These are phyloP conservation scores for Nigrospora sphaerica DNA, from an alignment of 2,329 filamentous ascomycete genomes.

Conservation along the genomic window DNA sequence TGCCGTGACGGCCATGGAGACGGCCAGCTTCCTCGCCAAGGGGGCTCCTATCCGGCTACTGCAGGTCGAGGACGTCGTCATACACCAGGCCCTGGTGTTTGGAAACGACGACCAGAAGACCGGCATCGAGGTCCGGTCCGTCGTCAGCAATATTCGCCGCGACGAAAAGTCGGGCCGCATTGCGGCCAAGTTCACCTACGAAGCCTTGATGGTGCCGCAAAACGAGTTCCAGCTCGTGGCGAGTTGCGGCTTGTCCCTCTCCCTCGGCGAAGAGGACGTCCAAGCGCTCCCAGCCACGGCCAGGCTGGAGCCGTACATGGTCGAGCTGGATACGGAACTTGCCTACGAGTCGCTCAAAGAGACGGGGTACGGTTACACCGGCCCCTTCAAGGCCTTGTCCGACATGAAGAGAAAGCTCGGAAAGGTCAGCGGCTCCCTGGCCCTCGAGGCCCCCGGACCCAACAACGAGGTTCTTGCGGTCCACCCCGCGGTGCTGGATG, in stretches of 20 bases:
- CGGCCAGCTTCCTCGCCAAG: slow-evolving; percentile 7
- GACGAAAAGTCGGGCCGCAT: neutral
- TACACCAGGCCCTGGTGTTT: slow-evolving; percentile 8
- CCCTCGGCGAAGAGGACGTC: neutral
- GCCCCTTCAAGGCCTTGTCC: neutral
- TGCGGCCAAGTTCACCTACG: slow-evolving; percentile 3
- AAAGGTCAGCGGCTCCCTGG: neutral
- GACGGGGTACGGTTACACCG: neutral
- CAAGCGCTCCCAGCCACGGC: neutral
- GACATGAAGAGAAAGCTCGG: neutral
- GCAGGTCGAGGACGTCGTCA: slow-evolving; percentile 8
- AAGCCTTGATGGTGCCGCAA: neutral
- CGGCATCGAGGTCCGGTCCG: slow-evolving; percentile 5
- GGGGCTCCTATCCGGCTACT: slow-evolving; percentile 3
- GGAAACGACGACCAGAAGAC: neutral
- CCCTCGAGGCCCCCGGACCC: neutral
- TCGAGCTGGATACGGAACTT: neutral
- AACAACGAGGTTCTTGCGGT: slow-evolving; percentile 1
- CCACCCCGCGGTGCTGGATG: slow-evolving; percentile 22
- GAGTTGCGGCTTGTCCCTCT: neutral
- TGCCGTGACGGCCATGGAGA: slow-evolving; percentile 7
- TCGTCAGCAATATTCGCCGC: neutral
- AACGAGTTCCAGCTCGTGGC: neutral
- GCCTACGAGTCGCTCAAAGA: neutral
- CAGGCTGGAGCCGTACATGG: neutral